These are phyloP conservation scores for Phytophthora pluvialis DNA, from an alignment of 352 stramenopile species.

Conservation along the genomic window DNA sequence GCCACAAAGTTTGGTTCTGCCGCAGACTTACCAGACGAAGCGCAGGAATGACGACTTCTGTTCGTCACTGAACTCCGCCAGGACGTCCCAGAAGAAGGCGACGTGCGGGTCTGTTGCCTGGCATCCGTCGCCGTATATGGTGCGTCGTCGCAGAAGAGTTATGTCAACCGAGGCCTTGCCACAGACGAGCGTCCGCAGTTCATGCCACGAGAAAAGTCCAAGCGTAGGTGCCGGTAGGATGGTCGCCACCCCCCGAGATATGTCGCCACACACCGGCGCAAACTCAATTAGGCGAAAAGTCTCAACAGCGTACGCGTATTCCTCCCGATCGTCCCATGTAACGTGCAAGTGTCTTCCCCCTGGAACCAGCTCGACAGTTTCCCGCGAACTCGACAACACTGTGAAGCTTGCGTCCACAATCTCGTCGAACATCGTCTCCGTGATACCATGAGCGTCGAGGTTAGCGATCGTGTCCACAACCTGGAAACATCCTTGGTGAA, in stretches of 20 bases:
- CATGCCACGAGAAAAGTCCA: constrained; percentile 88
- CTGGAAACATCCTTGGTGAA: constrained; percentile 87
- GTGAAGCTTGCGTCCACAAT: constrained; percentile 93
- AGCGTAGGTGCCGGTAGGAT: constrained; percentile 86
- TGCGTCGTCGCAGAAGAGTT: constrained; percentile 80
- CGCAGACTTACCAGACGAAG: constrained; percentile 76
- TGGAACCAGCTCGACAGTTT: constrained; percentile 83
- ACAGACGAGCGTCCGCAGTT: constrained; percentile 90
- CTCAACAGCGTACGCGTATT: constrained; percentile 83
- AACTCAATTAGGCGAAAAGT: constrained; percentile 85
- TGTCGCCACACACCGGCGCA: constrained; percentile 70
- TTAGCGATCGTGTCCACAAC: constrained; percentile 91
- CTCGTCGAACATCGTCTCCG: constrained; percentile 88
- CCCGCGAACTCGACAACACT: constrained; percentile 80
- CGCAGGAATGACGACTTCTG: constrained; percentile 92
- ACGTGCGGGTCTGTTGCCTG: constrained; percentile 88
- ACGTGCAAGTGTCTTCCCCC: constrained; percentile 83
- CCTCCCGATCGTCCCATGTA: constrained; percentile 90
- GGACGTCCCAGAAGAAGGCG: constrained; percentile 91
- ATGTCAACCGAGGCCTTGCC: constrained; percentile 91
- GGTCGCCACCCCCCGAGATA: constrained; percentile 82
- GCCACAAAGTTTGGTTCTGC: neutral
- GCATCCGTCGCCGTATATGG: constrained; percentile 92
- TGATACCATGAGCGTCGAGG: constrained; percentile 80
- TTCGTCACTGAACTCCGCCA: constrained; percentile 87